Base-by-base conservation (phyloP, 2,329 filamentous ascomycete species). In the Epichloe bromicola region DNA sequence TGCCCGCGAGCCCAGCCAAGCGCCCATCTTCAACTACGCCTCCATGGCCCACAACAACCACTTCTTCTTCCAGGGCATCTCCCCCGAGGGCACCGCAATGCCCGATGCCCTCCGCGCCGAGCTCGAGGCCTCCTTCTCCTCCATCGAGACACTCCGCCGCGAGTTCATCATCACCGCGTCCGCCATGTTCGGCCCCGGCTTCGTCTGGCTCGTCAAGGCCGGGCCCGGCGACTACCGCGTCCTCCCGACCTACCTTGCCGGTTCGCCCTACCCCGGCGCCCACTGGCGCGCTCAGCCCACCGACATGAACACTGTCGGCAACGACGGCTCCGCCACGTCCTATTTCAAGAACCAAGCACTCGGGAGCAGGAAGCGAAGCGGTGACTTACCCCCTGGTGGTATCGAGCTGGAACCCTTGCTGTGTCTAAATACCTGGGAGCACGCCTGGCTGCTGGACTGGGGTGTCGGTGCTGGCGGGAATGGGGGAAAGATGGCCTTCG, bases 401-500 rank as follows among this genome's bases (percentile, higher is more conserved):
- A 76, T 80, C 56, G 76, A 85, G 46, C 67, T 90, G 36, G 74
- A 81, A 51, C 90, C 91, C 12, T 74, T 97, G 54, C 72, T 98
- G 60, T 96, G 91, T 65, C 78, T 97, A 53, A 97, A 89, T 70
- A 95, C 89, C 5, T 98, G 93, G 93, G 85, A 97, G 73, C 93
- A 97, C 69, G 83, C 85, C 8, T 98, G 86, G 80, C 71, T 97
- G 65, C 78, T 79, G 51, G 89, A 97, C 66, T 96, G 86, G 67
- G 79, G 79, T 48, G 64, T 82, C 33, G 74, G 74, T 10, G 66
- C 62, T 2, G 66, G 66, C 40, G 84, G 84, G 5, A 67, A 83
- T 51, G 75, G 73, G 43, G 88, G 88, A 47, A 98, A 96, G 80
- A 73, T 74, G 49, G 69, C 73, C 49, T 98, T 80, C 66, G 74